phyloP scores from a whole-genome alignment of 2,329 filamentous ascomycete genomes.

The Aspergillus fijiensis region DNA sequence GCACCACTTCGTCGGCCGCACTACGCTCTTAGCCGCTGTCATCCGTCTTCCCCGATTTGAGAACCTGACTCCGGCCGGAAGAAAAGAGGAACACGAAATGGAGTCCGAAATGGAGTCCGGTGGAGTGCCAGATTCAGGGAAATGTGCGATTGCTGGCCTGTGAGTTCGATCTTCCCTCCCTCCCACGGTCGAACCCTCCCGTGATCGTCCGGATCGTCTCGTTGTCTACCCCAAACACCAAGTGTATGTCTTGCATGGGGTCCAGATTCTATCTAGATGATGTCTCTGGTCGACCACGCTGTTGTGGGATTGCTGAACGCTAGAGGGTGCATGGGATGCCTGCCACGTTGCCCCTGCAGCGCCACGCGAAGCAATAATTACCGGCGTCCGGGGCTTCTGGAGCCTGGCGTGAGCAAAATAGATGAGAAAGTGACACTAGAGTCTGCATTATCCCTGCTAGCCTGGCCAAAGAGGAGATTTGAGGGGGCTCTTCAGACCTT shows the following conservation, averaged over 20 bases:
- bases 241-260: neutral
- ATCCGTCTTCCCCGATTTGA: neutral
- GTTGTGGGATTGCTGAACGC: neutral
- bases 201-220: constrained; percentile 3
- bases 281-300: neutral
- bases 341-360: neutral
- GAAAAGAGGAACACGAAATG: neutral
- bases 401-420: neutral
- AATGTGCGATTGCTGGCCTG: constrained; percentile 3
- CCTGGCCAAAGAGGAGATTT: neutral
- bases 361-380: neutral
- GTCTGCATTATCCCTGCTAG: neutral
- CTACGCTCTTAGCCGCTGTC: neutral
- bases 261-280: neutral
- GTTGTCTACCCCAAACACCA: neutral
- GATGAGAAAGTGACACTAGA: neutral
- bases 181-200: neutral
- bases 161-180: neutral
- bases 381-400: neutral
- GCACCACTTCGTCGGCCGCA: neutral
- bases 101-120: neutral
- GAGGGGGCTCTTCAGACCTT: neutral
- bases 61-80: neutral
- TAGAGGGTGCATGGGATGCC: neutral
- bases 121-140: neutral